A percentile compares a stretch with the other conserved stretches of the same genome.
phyloP scores from a whole-genome alignment of 2,329 filamentous ascomycete species.

The Pseudocercospora ulei region DNA sequence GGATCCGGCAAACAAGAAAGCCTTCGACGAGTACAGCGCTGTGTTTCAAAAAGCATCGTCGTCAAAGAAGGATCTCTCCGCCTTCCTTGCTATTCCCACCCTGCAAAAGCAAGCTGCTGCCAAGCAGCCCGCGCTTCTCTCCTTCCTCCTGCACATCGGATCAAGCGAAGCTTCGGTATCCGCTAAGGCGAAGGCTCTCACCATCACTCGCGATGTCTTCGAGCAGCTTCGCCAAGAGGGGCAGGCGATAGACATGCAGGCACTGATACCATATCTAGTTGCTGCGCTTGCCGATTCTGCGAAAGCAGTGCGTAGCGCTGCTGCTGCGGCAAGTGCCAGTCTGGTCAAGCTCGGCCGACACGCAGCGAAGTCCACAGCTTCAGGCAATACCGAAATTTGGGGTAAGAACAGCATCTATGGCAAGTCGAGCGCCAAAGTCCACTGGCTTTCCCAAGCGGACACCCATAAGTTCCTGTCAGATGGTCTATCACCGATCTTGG shows the following conservation, averaged over 20 bases:
- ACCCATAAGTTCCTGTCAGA: conserved; percentile 53
- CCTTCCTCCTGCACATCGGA: conserved; percentile 22
- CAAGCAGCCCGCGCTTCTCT: conserved; percentile 17
- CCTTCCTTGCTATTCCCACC: conserved; percentile 16
- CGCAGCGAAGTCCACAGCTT: conserved; percentile 14
- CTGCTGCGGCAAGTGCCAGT: conserved; percentile 17
- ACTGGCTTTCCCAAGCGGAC: conserved; percentile 52
- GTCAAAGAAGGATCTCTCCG: conserved; percentile 14
- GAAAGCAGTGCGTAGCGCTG: conserved; percentile 47
- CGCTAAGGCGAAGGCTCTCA: conserved; percentile 17
- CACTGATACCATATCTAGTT: conserved; percentile 71
- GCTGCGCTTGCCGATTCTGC: conserved; percentile 47
- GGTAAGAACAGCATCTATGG: conserved; percentile 58
- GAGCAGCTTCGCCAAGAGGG: conserved; percentile 11
- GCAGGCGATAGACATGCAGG: conserved; percentile 52
- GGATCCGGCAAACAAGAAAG: conserved; percentile 9
- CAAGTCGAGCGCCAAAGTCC: conserved; percentile 41
- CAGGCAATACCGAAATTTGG: conserved; percentile 36
- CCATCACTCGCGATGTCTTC: conserved; percentile 14
- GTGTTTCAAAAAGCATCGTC: conserved; percentile 18
- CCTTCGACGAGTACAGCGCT: conserved; percentile 15
- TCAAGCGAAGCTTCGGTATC: conserved; percentile 14
- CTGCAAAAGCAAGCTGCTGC: conserved; percentile 14
- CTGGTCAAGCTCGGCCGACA: conserved; percentile 11
- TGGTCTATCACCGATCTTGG: conserved; percentile 62